phyloP scores from a whole-genome alignment of 1,284 basidiomycete genomes.

The Flammula alnicola region DNA sequence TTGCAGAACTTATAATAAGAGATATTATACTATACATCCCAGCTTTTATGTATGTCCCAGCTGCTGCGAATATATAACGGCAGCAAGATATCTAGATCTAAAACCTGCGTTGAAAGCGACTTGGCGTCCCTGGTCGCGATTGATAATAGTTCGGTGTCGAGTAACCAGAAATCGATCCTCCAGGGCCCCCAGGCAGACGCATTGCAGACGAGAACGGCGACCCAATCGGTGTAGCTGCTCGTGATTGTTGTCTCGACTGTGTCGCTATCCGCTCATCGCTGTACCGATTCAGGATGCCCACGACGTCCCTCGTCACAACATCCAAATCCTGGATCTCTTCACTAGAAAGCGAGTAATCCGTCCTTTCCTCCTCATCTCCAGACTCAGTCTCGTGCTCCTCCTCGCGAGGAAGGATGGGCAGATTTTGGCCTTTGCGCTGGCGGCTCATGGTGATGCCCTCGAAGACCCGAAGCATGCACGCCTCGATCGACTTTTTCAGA shows the following conservation, averaged over 20 bases:
- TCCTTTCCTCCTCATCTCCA: conserved; percentile 59
- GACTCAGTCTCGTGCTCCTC: conserved; percentile 61
- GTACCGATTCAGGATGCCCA: conserved; percentile 70
- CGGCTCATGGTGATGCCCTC: conserved; percentile 77
- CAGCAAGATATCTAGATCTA: conserved; percentile 13
- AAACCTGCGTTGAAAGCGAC: conserved; percentile 41
- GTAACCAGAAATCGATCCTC: conserved; percentile 49
- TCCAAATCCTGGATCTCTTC: conserved; percentile 80
- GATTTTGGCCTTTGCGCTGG: conserved; percentile 36
- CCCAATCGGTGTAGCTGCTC: conserved; percentile 67
- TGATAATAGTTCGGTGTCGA: conserved; percentile 59
- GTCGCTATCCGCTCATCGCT: conserved; percentile 60
- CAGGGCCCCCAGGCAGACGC: conserved; percentile 38
- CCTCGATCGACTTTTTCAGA: conserved; percentile 85
- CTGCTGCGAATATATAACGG: too few species aligned
- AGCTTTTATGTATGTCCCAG: not conserved
- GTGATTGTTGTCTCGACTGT: conserved; percentile 63
- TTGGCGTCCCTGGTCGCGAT: conserved; percentile 72
- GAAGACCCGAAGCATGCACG: conserved; percentile 89
- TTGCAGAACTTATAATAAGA: conserved; percentile 3
- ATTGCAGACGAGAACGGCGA: conserved; percentile 60
- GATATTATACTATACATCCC: conserved; percentile 19
- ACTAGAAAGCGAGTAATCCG: conserved; percentile 56
- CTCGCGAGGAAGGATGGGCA: conserved; percentile 49
- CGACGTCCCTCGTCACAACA: conserved; percentile 73